A percentile compares a stretch with the other conserved stretches of the same genome.
phyloP scores from a whole-genome alignment of 2,329 filamentous ascomycete genomes.

The Chaetomium olivaceum region DNA sequence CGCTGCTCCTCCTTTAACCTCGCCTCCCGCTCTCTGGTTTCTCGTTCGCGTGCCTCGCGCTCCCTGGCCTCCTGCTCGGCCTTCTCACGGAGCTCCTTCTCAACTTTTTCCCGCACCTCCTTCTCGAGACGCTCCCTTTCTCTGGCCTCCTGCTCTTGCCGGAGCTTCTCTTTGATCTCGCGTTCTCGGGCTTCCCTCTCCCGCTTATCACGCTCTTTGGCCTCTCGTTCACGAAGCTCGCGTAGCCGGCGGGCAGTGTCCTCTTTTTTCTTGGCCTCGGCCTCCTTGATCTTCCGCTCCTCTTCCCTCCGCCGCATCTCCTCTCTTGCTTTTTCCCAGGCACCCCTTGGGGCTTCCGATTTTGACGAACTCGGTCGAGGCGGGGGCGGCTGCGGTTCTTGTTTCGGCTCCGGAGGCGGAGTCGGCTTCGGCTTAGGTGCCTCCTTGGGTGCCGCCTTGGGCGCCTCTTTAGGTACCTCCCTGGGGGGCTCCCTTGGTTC shows the following conservation, averaged over 20 bases:
- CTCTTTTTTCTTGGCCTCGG: slow-evolving; percentile 57
- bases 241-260: slow-evolving; percentile 49
- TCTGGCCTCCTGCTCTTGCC: slow-evolving; percentile 39
- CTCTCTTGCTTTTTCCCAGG: slow-evolving; percentile 70
- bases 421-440: slow-evolving; percentile 26
- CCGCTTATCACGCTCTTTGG: slow-evolving; percentile 42
- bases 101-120: slow-evolving; percentile 33
- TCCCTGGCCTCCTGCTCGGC: slow-evolving; percentile 45
- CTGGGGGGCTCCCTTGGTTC: slow-evolving; percentile 28
- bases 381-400: slow-evolving; percentile 25
- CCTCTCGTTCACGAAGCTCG: slow-evolving; percentile 43
- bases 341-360: slow-evolving; percentile 46
- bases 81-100: slow-evolving; percentile 49
- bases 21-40: slow-evolving; percentile 30
- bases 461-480: slow-evolving; percentile 18
- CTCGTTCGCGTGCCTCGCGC: slow-evolving; percentile 39
- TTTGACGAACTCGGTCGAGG: slow-evolving; percentile 34
- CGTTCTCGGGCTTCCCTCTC: slow-evolving; percentile 43
- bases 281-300: slow-evolving; percentile 61
- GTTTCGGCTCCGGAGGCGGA: slow-evolving; percentile 24
- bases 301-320: slow-evolving; percentile 65
- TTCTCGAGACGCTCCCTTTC: slow-evolving; percentile 38
- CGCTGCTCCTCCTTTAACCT: slow-evolving; percentile 35
- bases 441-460: slow-evolving; percentile 27
- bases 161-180: slow-evolving; percentile 36